Evolutionary conservation across 257 asterid species (phyloP), one percentile per base, ranked within the genome.

Genomic region (Fraxinus pennsylvanica): DNA sequence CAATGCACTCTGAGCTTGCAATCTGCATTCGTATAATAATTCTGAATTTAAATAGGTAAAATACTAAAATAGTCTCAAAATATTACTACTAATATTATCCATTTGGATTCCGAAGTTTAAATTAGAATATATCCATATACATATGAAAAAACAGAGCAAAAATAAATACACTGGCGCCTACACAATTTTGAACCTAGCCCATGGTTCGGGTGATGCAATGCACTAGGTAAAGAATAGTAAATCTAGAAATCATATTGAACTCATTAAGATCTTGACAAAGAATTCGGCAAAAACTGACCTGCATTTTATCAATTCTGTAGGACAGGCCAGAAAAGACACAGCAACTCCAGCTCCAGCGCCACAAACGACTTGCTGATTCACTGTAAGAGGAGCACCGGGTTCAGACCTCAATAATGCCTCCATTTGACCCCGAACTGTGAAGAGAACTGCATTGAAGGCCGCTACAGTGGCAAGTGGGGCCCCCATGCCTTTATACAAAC

Each of bases 401-500:
- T 79, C 92, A 61, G 98, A 89, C 85, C 97, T 93, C 86, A 93
- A 74, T 71, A 89, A 71, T 4, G 87, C 67, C 82, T 93, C 98
- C 92, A 92, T 72, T 80, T 93, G 98, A 78, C 98, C 98, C 70
- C 97, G 85, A 39, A 93, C 97, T 0, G 97, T 73, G 86, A 93
- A 93, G 14, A 91, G 97, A 76, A 93, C 80, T 0, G 98, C 98
- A 59, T 93, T 93, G 78, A 93, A 91, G 78, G 97, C 97, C 0
- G 98, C 97, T 47, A 93, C 97, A 2, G 98, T 93, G 30, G 98
- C 98, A 25, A 93, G 94, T 72, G 87, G 93, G 32, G 99, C 99
- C 9, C 97, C 99, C 99, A 94, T 94, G 54, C 97, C 98, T 81
- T 92, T 92, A 88, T 90, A 94, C 85, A 94, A 82, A 33, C 99